These are phyloP conservation scores for Lichtheimia hyalospora DNA, from an alignment of 371 early-diverging fungal species.

Conservation along the genomic window DNA sequence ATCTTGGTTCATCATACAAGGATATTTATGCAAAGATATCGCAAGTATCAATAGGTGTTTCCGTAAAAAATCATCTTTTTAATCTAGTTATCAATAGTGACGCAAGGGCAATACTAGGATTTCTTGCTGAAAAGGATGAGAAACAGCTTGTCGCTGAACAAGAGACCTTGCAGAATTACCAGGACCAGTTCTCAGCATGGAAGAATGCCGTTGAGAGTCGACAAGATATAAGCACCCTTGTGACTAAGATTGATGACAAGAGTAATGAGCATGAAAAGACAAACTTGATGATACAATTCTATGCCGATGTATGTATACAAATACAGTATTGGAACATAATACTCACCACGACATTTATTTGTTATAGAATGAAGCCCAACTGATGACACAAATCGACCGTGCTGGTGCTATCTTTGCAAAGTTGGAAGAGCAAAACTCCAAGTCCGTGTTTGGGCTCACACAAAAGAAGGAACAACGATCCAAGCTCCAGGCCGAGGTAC, in stretches of 20 bases:
- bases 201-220: not conserved
- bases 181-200: conserved; percentile 10
- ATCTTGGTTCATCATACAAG: no score
- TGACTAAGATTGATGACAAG: conserved; percentile 13
- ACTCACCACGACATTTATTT: not conserved
- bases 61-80: not conserved
- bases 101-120: not conserved
- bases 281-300: conserved; percentile 20
- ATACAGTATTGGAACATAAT: not conserved
- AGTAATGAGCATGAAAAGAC: conserved; percentile 12
- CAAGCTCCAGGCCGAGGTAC: conserved; percentile 67
- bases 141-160: not conserved
- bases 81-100: not conserved
- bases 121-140: not conserved
- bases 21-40: not conserved
- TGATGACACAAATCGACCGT: conserved; percentile 79
- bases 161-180: not conserved
- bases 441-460: conserved; percentile 69
- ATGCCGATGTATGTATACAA: conserved; percentile 12
- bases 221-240: conserved; percentile 9
- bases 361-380: conserved; percentile 50
- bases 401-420: conserved; percentile 78
- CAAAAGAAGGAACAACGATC: conserved; percentile 77
- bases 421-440: conserved; percentile 78
- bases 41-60: not conserved